Evolutionary conservation across 306 rosid genomes (phyloP).

Genomic region (Cicer pinnatifidum): DNA sequence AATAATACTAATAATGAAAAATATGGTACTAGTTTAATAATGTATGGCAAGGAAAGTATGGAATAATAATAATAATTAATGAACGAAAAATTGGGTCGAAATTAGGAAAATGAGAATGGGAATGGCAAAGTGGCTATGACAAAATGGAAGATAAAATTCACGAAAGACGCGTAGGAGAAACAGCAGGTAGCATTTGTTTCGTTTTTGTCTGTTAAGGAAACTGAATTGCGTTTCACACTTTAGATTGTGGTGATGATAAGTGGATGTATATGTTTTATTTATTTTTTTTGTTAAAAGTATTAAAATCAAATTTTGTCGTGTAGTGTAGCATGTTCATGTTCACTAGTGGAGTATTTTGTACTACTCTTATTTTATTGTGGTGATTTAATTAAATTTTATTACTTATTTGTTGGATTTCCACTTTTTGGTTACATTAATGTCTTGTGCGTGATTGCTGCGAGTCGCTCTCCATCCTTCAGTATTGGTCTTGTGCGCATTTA

Average conservation of each 20-base stretch:
- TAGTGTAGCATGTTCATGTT: no score
- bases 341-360: no score
- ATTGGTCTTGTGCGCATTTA: slow-evolving; percentile 45
- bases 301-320: no score
- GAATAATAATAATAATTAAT: neutral
- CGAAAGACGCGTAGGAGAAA: slow-evolving; percentile 44
- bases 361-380: no score
- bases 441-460: slow-evolving; percentile 46
- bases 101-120: neutral
- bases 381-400: no score
- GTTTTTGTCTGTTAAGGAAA: neutral
- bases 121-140: no score
- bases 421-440: slow-evolving; percentile 47
- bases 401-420: slow-evolving; percentile 20
- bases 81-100: neutral
- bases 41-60: no score
- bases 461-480: slow-evolving; percentile 52
- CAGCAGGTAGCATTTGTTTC: slow-evolving; percentile 20
- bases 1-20: neutral
- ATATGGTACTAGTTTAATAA: neutral
- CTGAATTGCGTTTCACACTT: neutral
- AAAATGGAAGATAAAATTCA: neutral
- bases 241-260: no score
- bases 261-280: no score
- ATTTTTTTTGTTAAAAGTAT: no score